Base-by-base conservation (phyloP, 2,329 filamentous ascomycete species). In the Lachnellula arida region DNA sequence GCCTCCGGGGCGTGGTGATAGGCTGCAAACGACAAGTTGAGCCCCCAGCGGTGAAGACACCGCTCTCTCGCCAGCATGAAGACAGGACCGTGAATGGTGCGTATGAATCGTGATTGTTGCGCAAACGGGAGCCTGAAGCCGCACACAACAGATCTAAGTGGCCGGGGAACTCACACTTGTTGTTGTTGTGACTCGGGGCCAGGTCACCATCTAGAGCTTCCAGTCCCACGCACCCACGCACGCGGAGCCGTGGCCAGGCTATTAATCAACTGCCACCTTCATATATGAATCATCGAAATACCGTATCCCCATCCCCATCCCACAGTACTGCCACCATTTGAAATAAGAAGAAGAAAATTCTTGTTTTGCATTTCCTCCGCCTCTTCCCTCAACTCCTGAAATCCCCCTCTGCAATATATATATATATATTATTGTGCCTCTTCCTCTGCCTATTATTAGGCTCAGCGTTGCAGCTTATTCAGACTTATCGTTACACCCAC, bases 401-500 rank as follows among this genome's bases (percentile, higher is more conserved):
- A 32, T 32, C 9, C 8, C 14, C 19, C 44, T 46, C 23, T 14
- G 23, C 19, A 46, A 46, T 28, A 23, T 46, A 46, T 25, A 46
- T 46, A 46, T 15, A 22, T 22, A 22, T 4, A n/a, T n/a, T 11
- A n/a, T 46, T 22, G 44, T 46, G 44, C 44, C 44, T 46, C 44
- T 32, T 46, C 22, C 44, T 32, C 28, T 11, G 28, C 28, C 28
- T 32, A 46, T 46, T 15, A 11, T 46, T 17, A 3, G 44, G 23
- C 44, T 46, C 19, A 46, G 44, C n/a, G 44, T 23, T 25, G 49
- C 54, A 51, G 56, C 58, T 58, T 51, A 58, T 51, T 51, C 28
- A 58, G 55, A 56, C 55, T 60, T 52, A 60, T 46, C 22, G 53
- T 60, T 49, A 50, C 53, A 58, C 47, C 39, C 42, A 15, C 48